Evolutionary conservation across 768 basidiomycete genomes (phyloP).

Genomic region (Russula foetens): DNA sequence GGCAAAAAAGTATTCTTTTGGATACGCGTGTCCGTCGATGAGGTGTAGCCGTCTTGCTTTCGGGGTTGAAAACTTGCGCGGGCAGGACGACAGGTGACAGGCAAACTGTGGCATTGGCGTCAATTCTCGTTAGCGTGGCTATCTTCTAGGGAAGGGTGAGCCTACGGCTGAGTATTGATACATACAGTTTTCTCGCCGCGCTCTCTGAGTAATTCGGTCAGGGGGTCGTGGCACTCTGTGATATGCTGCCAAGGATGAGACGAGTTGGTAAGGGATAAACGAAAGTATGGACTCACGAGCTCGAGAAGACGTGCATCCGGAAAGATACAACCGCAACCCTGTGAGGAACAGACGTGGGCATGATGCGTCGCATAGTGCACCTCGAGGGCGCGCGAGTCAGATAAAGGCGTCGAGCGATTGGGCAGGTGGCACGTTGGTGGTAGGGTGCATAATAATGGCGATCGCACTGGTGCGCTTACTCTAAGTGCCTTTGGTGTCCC

Average conservation of each 20-base stretch:
- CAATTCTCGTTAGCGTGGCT: neutral
- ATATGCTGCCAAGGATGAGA: conserved; percentile 45
- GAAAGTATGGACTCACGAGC: conserved; percentile 45
- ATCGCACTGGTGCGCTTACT: neutral
- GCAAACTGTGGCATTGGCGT: conserved; percentile 48
- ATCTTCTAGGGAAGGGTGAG: neutral
- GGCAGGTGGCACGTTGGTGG: conserved; percentile 74
- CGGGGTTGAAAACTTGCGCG: conserved; percentile 57
- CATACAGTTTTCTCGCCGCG: conserved; percentile 82
- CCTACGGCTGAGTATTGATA: conserved; percentile 5
- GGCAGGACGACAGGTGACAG: conserved; percentile 60
- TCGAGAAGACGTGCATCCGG: conserved; percentile 74
- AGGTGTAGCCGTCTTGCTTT: conserved; percentile 75
- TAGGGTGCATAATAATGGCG: conserved; percentile 52
- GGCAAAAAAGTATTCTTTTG: conserved; percentile 86
- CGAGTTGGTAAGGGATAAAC: neutral
- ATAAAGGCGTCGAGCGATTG: conserved; percentile 51
- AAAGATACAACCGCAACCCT: conserved; percentile 71
- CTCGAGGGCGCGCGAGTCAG: conserved; percentile 63
- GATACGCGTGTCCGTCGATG: conserved; percentile 73
- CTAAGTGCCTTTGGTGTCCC: conserved; percentile 17
- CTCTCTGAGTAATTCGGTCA: conserved; percentile 67
- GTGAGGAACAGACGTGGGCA: conserved; percentile 70
- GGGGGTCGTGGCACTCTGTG: conserved; percentile 82
- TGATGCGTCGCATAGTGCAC: conserved; percentile 78